Evolutionary conservation across 352 stramenopile genomes (phyloP).

Genomic region (Phytophthora pisi): DNA sequence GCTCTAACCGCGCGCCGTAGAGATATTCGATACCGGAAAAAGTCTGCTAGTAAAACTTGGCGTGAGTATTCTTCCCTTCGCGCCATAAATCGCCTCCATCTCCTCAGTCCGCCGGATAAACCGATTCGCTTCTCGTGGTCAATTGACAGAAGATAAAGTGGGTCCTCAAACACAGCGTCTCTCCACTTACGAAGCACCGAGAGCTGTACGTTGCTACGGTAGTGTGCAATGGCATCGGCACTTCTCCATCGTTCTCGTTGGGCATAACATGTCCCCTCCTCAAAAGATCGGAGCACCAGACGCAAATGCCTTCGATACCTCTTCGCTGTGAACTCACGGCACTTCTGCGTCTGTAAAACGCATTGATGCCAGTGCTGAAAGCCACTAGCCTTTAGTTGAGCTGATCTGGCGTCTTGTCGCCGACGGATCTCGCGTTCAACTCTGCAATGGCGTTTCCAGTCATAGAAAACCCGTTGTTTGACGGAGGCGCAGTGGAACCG

Average conservation of each 20-base stretch:
- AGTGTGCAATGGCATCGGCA: slow-evolving; percentile 7
- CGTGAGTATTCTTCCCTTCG: slow-evolving; percentile 3
- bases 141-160: slow-evolving; percentile 18
- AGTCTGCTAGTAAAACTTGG: slow-evolving; percentile 38
- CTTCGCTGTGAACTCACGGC: slow-evolving; percentile 9
- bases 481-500: slow-evolving; percentile 9
- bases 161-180: slow-evolving; percentile 16
- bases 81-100: slow-evolving; percentile 22
- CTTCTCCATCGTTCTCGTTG: background rate
- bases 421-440: slow-evolving; percentile 26
- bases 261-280: background rate
- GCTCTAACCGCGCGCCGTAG: slow-evolving; percentile 14
- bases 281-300: slow-evolving; percentile 11
- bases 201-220: slow-evolving; percentile 1
- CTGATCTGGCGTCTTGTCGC: slow-evolving; percentile 1
- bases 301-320: slow-evolving; percentile 7
- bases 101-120: slow-evolving; percentile 22
- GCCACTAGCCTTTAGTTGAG: slow-evolving; percentile 1
- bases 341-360: slow-evolving; percentile 23
- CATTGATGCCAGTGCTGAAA: slow-evolving; percentile 28
- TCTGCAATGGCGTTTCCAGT: slow-evolving; percentile 18
- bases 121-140: slow-evolving; percentile 6
- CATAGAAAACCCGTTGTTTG: slow-evolving; percentile 12
- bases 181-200: slow-evolving; percentile 19
- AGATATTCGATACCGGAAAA: slow-evolving; percentile 27